These are phyloP conservation scores for Solanum peruvianum DNA, from an alignment of 257 asterid genomes.

Conservation along the genomic window DNA sequence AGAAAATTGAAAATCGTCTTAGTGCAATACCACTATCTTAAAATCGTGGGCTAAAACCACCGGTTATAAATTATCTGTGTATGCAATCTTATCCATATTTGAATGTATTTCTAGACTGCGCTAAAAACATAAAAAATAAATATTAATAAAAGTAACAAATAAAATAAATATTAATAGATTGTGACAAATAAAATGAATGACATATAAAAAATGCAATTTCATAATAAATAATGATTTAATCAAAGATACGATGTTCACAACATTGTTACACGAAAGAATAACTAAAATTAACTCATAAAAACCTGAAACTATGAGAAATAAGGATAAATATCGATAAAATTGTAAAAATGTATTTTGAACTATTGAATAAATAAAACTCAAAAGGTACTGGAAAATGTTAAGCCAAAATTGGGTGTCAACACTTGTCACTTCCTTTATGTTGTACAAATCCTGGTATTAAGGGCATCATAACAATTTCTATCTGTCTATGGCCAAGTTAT, in stretches of 20 bases:
- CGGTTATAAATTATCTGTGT: not conserved
- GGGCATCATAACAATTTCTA: not conserved
- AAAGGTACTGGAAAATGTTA: not conserved
- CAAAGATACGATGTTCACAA: not conserved
- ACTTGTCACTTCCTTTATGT: not conserved
- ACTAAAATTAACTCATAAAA: no score
- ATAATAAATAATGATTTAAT: not conserved
- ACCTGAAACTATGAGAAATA: no score
- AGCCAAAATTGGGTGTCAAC: not conserved
- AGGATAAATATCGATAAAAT: no score
- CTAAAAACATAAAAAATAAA: not conserved
- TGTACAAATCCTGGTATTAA: not conserved
- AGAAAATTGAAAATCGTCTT: not conserved
- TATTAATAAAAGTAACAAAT: not conserved
- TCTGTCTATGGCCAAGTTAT: not conserved
- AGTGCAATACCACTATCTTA: not conserved
- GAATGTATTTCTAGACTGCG: not conserved
- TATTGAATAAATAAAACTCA: no score
- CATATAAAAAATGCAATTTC: not conserved
- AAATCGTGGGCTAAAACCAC: not conserved
- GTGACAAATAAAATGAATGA: not conserved
- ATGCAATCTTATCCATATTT: not conserved
- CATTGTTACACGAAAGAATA: not conserved
- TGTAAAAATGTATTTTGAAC: not conserved
- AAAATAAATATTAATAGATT: no score